Base-by-base conservation (phyloP, 1,284 basidiomycete species). In the Sanghuangporus weigelae region DNA sequence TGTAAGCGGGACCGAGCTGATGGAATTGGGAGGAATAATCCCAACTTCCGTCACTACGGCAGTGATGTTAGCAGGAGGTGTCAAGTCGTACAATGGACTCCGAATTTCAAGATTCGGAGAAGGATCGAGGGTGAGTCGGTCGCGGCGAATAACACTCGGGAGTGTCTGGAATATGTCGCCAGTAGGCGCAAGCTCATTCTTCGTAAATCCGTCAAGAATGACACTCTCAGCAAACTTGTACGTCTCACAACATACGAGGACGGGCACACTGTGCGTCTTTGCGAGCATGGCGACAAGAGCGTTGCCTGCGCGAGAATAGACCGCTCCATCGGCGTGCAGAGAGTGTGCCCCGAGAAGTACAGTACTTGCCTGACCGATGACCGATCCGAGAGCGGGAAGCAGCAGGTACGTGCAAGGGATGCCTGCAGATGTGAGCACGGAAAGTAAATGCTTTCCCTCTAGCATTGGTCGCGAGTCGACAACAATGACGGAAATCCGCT, bases 221-320 rank as follows among this genome's bases (percentile, higher is more conserved):
- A 99, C 90, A 40, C 88, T 86, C 70, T 99, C 97, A 23, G 92
- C 92, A 71, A 97, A 98, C 75, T 99, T 99, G 81, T 98, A 98
- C 19, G 97, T 99, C 77, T 99, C 97, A 70, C 96, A 97, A 70
- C 95, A 98, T 16, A 96, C 95, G 58, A 99, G 87, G 16, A 98
- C 95, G 7, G 97, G 97, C 1, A 98, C 89, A 21, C 88, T 89
- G 71, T 91, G 85, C 61, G 87, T 86, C 74, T 94, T 93, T 0
- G 95, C 93, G 81, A 98, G 87, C 94, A 99, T 96, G 0, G 96
- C 94, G 23, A 98, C 93, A 67, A 96, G 84, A 0, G 96, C 96
- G 1, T 96, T 98, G 26, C 97, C 97, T 0, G 95, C 93, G 59
- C 97, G 85, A 12, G 95, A 93, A 75, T 93, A 98, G 7, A 98